Evolutionary conservation across 148 eudicot genomes (phyloP).

Genomic region (Rhododendron simsii): DNA sequence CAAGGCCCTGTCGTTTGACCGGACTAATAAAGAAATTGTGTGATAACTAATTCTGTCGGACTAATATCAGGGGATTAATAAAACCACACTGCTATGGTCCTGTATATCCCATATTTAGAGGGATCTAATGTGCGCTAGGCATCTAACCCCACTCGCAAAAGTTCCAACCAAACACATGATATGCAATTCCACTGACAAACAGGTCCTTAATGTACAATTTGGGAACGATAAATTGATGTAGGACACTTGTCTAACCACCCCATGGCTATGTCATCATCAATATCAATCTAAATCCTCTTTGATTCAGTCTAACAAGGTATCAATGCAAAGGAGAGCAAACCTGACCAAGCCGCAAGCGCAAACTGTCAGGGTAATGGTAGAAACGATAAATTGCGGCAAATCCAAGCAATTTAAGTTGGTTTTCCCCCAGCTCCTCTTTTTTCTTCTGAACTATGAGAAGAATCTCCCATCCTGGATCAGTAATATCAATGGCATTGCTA

Average conservation of each 20-base stretch:
- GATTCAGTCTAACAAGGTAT: neutral
- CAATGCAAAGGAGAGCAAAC: slow-evolving; percentile 25
- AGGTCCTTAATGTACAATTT: neutral
- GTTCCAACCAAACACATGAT: neutral
- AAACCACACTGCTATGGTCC: neutral
- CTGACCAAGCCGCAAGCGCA: slow-evolving; percentile 81
- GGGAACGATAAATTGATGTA: neutral
- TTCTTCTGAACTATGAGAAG: slow-evolving; percentile 49
- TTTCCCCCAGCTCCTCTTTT: slow-evolving; percentile 31
- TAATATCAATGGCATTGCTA: slow-evolving; percentile 86
- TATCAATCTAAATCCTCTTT: neutral
- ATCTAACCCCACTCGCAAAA: neutral
- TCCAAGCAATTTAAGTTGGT: slow-evolving; percentile 50
- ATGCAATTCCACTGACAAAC: neutral
- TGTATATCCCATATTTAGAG: neutral
- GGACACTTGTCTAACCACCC: too few relatives aligned
- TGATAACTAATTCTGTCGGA: neutral
- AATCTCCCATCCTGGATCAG: slow-evolving; percentile 87
- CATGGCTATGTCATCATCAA: neutral
- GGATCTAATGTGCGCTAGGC: neutral
- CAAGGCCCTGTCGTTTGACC: neutral
- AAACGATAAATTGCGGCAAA: slow-evolving; percentile 84
- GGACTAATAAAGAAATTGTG: neutral
- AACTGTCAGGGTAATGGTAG: slow-evolving; percentile 60
- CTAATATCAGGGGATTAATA: neutral